phyloP scores from a whole-genome alignment of 2,329 filamentous ascomycete species.

The Alternaria tenuissima region DNA sequence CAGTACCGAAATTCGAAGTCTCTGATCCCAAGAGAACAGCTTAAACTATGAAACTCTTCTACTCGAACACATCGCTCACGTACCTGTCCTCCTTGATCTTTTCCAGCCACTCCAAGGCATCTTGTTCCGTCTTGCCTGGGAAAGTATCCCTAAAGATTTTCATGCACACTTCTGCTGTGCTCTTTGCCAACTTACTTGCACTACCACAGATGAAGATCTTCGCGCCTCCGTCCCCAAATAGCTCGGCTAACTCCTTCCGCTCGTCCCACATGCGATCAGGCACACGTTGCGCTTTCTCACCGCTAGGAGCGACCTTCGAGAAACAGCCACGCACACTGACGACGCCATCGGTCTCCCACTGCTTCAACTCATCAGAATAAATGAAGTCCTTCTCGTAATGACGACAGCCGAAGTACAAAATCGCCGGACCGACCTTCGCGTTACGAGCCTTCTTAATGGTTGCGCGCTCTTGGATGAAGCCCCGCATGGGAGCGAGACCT shows the following conservation, averaged over 20 bases:
- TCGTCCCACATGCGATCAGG: conserved; percentile 60
- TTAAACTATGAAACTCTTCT: neutral
- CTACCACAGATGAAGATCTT: conserved; percentile 71
- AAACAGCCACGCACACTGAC: conserved; percentile 45
- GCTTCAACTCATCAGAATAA: conserved; percentile 65
- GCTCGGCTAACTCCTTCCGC: conserved; percentile 49
- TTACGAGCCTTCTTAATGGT: conserved; percentile 25
- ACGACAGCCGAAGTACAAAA: conserved; percentile 70
- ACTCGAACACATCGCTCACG: conserved; percentile 17
- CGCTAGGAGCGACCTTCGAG: conserved; percentile 71
- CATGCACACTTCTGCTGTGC: conserved; percentile 44
- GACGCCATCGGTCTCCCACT: conserved; percentile 15
- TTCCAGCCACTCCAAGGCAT: conserved; percentile 8
- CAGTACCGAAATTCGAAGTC: neutral
- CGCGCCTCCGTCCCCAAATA: conserved; percentile 57
- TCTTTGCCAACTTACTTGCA: conserved; percentile 52
- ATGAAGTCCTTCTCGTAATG: conserved; percentile 63
- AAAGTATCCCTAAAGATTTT: conserved; percentile 20
- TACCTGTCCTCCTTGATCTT: conserved; percentile 13
- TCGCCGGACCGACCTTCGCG: conserved; percentile 61
- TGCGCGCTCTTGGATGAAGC: conserved; percentile 45
- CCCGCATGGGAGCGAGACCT: conserved; percentile 43
- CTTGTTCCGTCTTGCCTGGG: conserved; percentile 9
- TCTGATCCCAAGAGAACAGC: neutral
- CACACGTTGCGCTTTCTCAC: conserved; percentile 60